Base-by-base conservation (phyloP, 305 asterid genomes). In the Stenogyne calaminthoides region DNA sequence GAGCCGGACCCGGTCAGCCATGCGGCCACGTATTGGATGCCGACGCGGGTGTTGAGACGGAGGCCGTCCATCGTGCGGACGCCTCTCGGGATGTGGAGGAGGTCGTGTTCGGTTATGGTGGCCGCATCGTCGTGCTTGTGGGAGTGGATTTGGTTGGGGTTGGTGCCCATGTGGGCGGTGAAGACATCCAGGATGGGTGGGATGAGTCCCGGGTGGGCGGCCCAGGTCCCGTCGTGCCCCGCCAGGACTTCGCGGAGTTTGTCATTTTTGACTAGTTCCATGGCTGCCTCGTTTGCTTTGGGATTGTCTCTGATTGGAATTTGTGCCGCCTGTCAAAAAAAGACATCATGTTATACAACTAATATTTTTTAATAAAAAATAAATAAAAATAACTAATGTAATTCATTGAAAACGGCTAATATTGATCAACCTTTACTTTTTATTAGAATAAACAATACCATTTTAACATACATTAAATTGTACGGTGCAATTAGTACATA, bases 161-260 rank as follows among this genome's bases (percentile, higher is more conserved):
- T 73, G 76, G 63, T 74, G 22, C 84, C 81, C 97, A 93, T 89
- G 78, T 77, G 55, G 75, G 9, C 37, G 71, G 80, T 83, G 80
- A 91, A 91, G 25, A 88, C 96, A 58, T 91, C 89, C 73, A 67
- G 76, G 46, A 90, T 88, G n/a, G 85, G 64, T 0, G 96, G 96
- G 74, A 93, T 89, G 11, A 93, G 78, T 16, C 98, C 98, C 0
- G 98, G 98, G 83, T 91, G 97, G 6, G 98, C 98, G 14, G 98
- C 98, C 97, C 97, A 93, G 0, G 98, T 93, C 20, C 98, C 98
- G 47, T 93, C 98, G 55, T 91, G 98, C 57, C 98, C 98, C 0
- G 98, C 98, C 58, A 66, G 80, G 67, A 87, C 98, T 80, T 93
- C 97, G 59, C 96, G 62, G 57, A 80, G 77, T 59, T 91, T 93